Evolutionary conservation across 2,329 filamentous ascomycete genomes (phyloP).

Genomic region (Neofusicoccum sp.): DNA sequence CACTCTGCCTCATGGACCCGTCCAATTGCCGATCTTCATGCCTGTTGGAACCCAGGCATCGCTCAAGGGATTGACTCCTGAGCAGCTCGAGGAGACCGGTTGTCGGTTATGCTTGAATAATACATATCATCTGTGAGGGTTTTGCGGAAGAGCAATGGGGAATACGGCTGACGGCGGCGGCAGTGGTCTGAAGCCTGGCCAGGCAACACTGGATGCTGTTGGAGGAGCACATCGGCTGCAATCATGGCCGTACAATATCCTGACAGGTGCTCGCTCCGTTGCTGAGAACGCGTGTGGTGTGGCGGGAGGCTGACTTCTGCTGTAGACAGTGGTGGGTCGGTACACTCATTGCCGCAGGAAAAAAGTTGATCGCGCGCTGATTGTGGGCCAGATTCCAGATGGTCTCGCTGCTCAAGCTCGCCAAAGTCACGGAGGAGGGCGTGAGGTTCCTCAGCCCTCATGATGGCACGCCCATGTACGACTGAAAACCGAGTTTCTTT

Average conservation of each 20-base stretch:
- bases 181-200: slow-evolving; percentile 83
- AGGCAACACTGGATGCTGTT: slow-evolving; percentile 79
- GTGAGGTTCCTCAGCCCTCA: slow-evolving; percentile 96
- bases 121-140: slow-evolving; percentile 75
- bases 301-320: slow-evolving; percentile 26
- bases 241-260: slow-evolving; percentile 90
- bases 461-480: slow-evolving; percentile 84
- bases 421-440: slow-evolving; percentile 91
- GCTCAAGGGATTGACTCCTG: slow-evolving; percentile 87
- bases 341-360: slow-evolving; percentile 23
- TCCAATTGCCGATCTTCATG: slow-evolving; percentile 80
- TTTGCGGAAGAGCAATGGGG: background rate
- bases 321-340: slow-evolving; percentile 47
- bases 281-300: background rate
- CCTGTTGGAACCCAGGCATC: slow-evolving; percentile 96
- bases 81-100: slow-evolving; percentile 84
- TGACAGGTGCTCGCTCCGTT: slow-evolving; percentile 58
- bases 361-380: slow-evolving; percentile 27
- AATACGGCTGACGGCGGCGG: background rate
- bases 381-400: slow-evolving; percentile 77
- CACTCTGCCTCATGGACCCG: slow-evolving; percentile 81
- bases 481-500: background rate
- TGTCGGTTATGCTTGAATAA: slow-evolving; percentile 95
- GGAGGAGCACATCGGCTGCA: slow-evolving; percentile 94
- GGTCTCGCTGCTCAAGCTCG: slow-evolving; percentile 92